These are phyloP conservation scores for Fraxinus excelsior DNA, from an alignment of 257 asterid genomes.

Conservation along the genomic window DNA sequence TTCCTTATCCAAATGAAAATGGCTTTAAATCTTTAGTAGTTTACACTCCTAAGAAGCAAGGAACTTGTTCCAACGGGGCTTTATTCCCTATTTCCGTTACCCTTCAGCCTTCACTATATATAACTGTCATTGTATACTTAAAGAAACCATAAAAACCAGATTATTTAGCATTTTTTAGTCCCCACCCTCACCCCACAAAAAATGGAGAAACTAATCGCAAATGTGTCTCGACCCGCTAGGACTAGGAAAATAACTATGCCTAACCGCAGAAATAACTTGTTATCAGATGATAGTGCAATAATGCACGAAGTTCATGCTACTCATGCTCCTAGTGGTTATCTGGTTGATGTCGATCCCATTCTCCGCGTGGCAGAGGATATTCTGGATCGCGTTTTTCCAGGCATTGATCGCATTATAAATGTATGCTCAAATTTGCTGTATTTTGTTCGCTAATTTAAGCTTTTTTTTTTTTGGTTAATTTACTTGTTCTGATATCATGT, in stretches of 20 bases:
- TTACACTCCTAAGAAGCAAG: slow-evolving; percentile 71
- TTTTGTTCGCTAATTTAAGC: not conserved
- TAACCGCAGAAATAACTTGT: slow-evolving; percentile 37
- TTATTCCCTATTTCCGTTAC: slow-evolving; percentile 29
- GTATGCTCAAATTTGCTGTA: slow-evolving; percentile 26
- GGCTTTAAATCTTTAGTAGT: slow-evolving; percentile 25
- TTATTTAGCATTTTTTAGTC: not conserved
- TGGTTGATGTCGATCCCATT: slow-evolving; percentile 50
- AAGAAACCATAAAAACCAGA: slow-evolving; percentile 13
- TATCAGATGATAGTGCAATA: slow-evolving; percentile 55
- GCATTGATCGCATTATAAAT: slow-evolving; percentile 48
- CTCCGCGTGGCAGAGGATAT: slow-evolving; percentile 52
- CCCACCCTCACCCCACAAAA: not conserved
- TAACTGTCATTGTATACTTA: slow-evolving; percentile 23
- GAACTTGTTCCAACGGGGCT: slow-evolving; percentile 59
- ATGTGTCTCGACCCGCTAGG: slow-evolving; percentile 32
- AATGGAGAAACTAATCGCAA: slow-evolving; percentile 30
- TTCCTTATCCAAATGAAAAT: slow-evolving; percentile 39
- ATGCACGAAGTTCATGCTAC: slow-evolving; percentile 61
- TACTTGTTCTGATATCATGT: slow-evolving; percentile 7
- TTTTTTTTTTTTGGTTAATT: not conserved
- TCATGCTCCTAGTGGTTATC: slow-evolving; percentile 54
- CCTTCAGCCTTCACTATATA: slow-evolving; percentile 45
- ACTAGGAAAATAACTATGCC: slow-evolving; percentile 33
- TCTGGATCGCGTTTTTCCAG: slow-evolving; percentile 57